A percentile compares a stretch with the other conserved stretches of the same genome.
Evolutionary conservation across 2,329 filamentous ascomycete genomes (phyloP).

Genomic region (Gliomastix tumulicola): DNA sequence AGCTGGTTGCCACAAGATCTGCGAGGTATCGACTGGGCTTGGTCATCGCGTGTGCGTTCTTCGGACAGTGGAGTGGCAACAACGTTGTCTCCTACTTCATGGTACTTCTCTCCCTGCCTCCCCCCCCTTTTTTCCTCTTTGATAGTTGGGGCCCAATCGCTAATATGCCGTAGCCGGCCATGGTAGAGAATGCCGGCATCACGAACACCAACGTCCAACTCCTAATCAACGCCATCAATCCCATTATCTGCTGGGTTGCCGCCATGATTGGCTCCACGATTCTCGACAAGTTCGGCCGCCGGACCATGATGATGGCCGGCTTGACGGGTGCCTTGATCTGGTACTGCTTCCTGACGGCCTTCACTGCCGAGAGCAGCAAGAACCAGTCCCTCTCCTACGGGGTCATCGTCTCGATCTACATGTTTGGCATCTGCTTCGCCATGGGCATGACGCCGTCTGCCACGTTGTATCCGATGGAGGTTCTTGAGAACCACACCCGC

Average conservation of each 20-base stretch:
- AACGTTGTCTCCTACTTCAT: conserved; percentile 39
- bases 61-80: conserved; percentile 47
- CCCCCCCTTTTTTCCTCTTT: background rate
- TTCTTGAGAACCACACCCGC: conserved; percentile 29
- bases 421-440: conserved; percentile 39
- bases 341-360: conserved; percentile 40
- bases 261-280: conserved; percentile 47
- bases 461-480: conserved; percentile 34
- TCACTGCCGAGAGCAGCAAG: conserved; percentile 40
- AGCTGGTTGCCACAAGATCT: conserved; percentile 40
- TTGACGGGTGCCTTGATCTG: conserved; percentile 30
- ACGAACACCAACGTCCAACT: conserved; percentile 36
- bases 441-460: conserved; percentile 29
- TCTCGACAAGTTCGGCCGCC: conserved; percentile 50
- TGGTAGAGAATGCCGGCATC: conserved; percentile 44
- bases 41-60: conserved; percentile 42
- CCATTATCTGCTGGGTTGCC: conserved; percentile 41
- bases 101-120: conserved; percentile 4
- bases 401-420: conserved; percentile 49
- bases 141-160: background rate
- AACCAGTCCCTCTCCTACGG: conserved; percentile 36
- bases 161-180: conserved; percentile 43
- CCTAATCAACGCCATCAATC: conserved; percentile 44
- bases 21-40: conserved; percentile 42
- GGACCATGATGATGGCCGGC: conserved; percentile 38